Evolutionary conservation across 345 rosid genomes (phyloP), one percentile per base, ranked within the genome.

Genomic region (Combretum micranthum): DNA sequence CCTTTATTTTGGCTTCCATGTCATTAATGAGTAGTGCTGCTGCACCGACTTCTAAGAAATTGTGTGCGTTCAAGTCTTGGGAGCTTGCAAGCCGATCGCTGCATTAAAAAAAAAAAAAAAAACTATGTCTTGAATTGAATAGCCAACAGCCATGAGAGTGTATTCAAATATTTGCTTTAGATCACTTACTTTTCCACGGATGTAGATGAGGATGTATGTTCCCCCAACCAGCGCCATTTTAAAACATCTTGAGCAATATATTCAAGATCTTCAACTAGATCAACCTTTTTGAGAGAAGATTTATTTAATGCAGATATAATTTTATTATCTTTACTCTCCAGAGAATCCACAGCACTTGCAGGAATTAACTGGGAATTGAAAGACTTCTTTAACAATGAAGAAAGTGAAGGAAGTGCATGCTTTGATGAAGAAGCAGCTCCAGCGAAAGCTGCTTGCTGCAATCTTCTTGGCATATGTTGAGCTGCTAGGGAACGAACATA

Each of bases 401-500:
- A 83, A 64, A 83, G 71, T 32, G 90, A 65, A 61, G 96, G 92
- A 69, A 83, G 84, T 51, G 79, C 53, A 70, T 89, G 88, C 67
- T 88, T 87, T 57, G 96, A 80, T 59, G 92, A 74, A 57, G 80
- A 74, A 46, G 83, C 77, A 45, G 90, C 80, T 65, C 92, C 97
- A 64, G 90, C 80, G 80, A 89, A 87, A 71, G 87, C 92, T 50
- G 96, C 87, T 21, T 89, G 76, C 62, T 89, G 99, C 68, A 93
- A 87, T 69, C 90, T 71, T 75, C 64, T 93, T 64, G 96, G 99
- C 65, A 85, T 75, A 73, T 87, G 87, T 71, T 76, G 78, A 64
- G 83, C 88, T 78, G 85, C 92, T 59, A 93, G 80, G 47, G 99
- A 89, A 55, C 97, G 96, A 49, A 93, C 89, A 80, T 93, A 93